A percentile compares a stretch with the other conserved stretches of the same genome.
Evolutionary conservation across 257 asterid genomes (phyloP).

Genomic region (Thymus mandschuricus): DNA sequence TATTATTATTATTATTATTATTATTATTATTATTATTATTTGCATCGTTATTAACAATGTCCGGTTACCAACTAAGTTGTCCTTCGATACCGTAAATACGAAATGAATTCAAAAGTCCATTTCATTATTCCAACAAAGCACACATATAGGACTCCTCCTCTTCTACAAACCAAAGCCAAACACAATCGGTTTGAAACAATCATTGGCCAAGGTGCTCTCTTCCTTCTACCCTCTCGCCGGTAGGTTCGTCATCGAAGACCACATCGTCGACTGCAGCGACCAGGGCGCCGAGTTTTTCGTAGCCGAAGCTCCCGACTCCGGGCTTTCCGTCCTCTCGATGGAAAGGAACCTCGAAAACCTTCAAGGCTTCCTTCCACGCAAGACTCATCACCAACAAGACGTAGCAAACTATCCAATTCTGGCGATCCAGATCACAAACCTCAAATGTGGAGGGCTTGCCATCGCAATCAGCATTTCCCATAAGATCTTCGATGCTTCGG

Average conservation of each 20-base stretch:
- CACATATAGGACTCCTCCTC: slow-evolving; percentile 7
- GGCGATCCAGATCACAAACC: slow-evolving; percentile 7
- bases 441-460: slow-evolving; percentile 23
- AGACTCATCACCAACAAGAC: background rate
- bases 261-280: slow-evolving; percentile 22
- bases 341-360: background rate
- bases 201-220: slow-evolving; percentile 14
- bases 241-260: slow-evolving; percentile 5
- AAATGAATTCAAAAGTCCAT: too few species aligned
- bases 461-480: slow-evolving; percentile 24
- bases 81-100: too few species aligned
- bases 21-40: too few species aligned
- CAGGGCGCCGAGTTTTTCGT: slow-evolving; percentile 27
- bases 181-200: background rate
- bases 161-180: background rate
- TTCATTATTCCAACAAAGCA: too few species aligned
- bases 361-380: slow-evolving; percentile 8
- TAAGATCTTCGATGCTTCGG: slow-evolving; percentile 12
- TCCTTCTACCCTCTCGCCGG: slow-evolving; percentile 30
- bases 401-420: background rate
- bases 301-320: slow-evolving; percentile 14
- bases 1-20: too few species aligned
- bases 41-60: too few species aligned
- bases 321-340: background rate
- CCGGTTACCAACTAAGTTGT: too few species aligned